phyloP scores from a whole-genome alignment of 129 eudicot genomes.

The Calendula officinalis region DNA sequence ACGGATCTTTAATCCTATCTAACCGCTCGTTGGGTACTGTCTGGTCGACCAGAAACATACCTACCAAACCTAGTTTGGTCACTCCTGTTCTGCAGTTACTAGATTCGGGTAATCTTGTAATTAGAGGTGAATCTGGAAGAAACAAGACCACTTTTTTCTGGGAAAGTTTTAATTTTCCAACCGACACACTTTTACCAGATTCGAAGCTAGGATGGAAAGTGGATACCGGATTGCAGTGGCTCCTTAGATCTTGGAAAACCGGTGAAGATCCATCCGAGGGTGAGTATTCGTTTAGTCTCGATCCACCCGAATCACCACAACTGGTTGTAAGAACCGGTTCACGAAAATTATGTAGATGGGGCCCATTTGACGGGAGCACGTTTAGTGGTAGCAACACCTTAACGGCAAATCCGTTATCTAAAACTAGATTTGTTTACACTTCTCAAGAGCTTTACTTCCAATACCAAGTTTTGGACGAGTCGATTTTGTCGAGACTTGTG shows the following conservation, averaged over 20 bases:
- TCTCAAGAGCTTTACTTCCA: slow-evolving; percentile 25
- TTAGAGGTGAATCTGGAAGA: slow-evolving; percentile 27
- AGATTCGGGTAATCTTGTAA: slow-evolving; percentile 48
- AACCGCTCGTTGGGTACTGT: slow-evolving; percentile 10
- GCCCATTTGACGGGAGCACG: slow-evolving; percentile 44
- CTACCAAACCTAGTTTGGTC: background rate
- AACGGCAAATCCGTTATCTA: slow-evolving; percentile 30
- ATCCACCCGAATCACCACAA: slow-evolving; percentile 39
- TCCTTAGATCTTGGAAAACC: slow-evolving; percentile 44
- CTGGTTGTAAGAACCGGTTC: slow-evolving; percentile 29
- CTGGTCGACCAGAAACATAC: slow-evolving; percentile 29
- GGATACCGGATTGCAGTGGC: slow-evolving; percentile 21
- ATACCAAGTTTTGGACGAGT: slow-evolving; percentile 33
- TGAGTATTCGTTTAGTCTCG: slow-evolving; percentile 30
- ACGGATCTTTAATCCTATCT: slow-evolving; percentile 27
- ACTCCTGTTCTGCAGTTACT: slow-evolving; percentile 34
- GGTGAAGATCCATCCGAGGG: slow-evolving; percentile 44
- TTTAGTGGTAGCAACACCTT: slow-evolving; percentile 38
- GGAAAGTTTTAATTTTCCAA: slow-evolving; percentile 41
- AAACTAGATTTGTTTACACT: slow-evolving; percentile 11
- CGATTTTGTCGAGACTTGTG: slow-evolving; percentile 36
- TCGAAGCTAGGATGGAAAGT: slow-evolving; percentile 42
- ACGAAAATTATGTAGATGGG: slow-evolving; percentile 34
- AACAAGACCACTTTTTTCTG: slow-evolving; percentile 19
- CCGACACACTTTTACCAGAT: slow-evolving; percentile 45